Evolutionary conservation across 2,329 filamentous ascomycete species (phyloP).

Genomic region (Exophiala spinifera): DNA sequence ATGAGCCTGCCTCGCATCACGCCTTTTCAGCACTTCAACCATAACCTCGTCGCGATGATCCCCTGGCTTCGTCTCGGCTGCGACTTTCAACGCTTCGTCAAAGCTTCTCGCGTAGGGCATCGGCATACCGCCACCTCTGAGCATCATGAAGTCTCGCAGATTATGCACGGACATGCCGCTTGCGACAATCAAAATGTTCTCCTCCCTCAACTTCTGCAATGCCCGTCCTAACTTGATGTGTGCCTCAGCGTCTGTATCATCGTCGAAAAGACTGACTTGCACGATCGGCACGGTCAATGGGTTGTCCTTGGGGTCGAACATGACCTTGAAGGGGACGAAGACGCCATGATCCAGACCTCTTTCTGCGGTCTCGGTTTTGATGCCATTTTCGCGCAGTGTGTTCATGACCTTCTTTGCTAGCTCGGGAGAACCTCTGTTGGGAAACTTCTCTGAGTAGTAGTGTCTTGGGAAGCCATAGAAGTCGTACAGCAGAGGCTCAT

Average conservation of each 20-base stretch:
- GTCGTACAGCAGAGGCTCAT: slow-evolving; percentile 68
- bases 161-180: slow-evolving; percentile 76
- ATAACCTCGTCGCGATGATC: slow-evolving; percentile 45
- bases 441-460: slow-evolving; percentile 66
- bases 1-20: slow-evolving; percentile 59
- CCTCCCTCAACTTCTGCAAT: slow-evolving; percentile 62
- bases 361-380: slow-evolving; percentile 57
- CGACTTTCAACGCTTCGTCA: slow-evolving; percentile 65
- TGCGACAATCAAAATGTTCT: slow-evolving; percentile 65
- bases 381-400: slow-evolving; percentile 55
- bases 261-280: slow-evolving; percentile 67
- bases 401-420: slow-evolving; percentile 59
- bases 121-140: slow-evolving; percentile 37
- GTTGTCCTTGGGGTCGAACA: slow-evolving; percentile 61
- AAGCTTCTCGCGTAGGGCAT: slow-evolving; percentile 61
- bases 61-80: slow-evolving; percentile 49
- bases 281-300: slow-evolving; percentile 66
- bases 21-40: slow-evolving; percentile 46
- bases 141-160: slow-evolving; percentile 54
- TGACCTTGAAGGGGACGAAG: slow-evolving; percentile 62
- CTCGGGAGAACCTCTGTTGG: slow-evolving; percentile 59
- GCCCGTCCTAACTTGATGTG: slow-evolving; percentile 68
- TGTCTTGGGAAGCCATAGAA: slow-evolving; percentile 70
- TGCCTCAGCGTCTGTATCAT: slow-evolving; percentile 57
- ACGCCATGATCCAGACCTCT: slow-evolving; percentile 73